Evolutionary conservation across 2,329 filamentous ascomycete genomes (phyloP).

Genomic region (Septoria petroselini): DNA sequence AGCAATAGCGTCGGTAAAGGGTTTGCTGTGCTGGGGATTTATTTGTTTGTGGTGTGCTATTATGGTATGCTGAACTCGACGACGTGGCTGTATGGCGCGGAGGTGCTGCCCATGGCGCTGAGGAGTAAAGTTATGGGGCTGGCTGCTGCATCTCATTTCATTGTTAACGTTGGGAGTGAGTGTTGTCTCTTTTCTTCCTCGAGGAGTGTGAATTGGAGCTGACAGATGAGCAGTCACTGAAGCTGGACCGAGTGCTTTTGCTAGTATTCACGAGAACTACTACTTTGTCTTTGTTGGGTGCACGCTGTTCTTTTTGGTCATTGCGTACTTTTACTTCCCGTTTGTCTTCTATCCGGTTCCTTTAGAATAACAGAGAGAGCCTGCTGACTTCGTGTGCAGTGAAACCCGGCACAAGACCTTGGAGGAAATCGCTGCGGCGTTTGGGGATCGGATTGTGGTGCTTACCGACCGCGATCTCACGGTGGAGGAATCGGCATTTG

Average conservation of each 20-base stretch:
- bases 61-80: conserved; percentile 32
- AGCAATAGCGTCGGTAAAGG: conserved; percentile 57
- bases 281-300: conserved; percentile 60
- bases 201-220: too few species aligned
- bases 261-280: conserved; percentile 58
- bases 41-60: conserved; percentile 56
- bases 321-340: conserved; percentile 57
- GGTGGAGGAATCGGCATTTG: conserved; percentile 24
- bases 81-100: conserved; percentile 49
- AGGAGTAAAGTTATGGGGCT: conserved; percentile 57
- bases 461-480: conserved; percentile 31
- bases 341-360: not conserved
- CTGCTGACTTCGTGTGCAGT: conserved; percentile 17
- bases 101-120: conserved; percentile 53
- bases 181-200: too few species aligned
- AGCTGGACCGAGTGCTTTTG: conserved; percentile 54
- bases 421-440: conserved; percentile 36
- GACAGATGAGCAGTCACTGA: conserved; percentile 27
- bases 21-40: conserved; percentile 59
- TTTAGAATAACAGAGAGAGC: not conserved
- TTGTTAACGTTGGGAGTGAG: conserved; percentile 38
- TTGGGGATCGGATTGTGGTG: conserved; percentile 36
- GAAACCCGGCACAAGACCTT: conserved; percentile 35
- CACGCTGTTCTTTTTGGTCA: conserved; percentile 50
- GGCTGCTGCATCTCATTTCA: conserved; percentile 50